Base-by-base conservation (phyloP, 257 asterid genomes). In the Solanum stenotomum region DNA sequence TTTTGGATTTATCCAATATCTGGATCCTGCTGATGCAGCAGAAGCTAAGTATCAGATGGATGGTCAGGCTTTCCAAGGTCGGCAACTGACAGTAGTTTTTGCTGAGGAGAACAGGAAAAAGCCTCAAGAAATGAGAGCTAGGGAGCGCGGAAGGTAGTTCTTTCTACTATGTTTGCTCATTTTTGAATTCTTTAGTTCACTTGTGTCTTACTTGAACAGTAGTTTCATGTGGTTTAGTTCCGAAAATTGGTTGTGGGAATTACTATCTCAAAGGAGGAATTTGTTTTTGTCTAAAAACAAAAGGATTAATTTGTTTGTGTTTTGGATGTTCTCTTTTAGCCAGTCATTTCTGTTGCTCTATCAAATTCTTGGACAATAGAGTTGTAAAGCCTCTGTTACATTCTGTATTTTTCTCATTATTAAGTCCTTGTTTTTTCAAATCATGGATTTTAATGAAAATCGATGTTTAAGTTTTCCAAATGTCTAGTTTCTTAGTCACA, bases 41-140 rank as follows among this genome's bases (percentile, higher is more conserved):
- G 99, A 97, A 61, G 98, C 98, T 59, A 96, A 97, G 85, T 94
- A 96, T 92, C 98, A 95, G 90, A 95, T 97, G 98, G 98, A 97
- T 88, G 99, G 99, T 65, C 94, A 92, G 87, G 86, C 89, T 87
- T 81, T 95, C 87, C 96, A 92, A 71, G 99, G 98, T 63, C 93
- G 99, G 79, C 98, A 95, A 89, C 94, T 97, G 89, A 95, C 98
- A 12, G 98, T 97, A 89, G 99, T 95, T 74, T 96, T 95, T 92
- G 98, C 98, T 23, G 99, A 96, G 91, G 99, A 96, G 91, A 97
- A 95, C 42, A 92, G 99, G 91, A 97, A 97, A 91, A 97, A 94
- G 83, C 98, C 98, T 14, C 87, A 91, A 84, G 98, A 96, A 87
- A 97, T 97, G 99, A 93, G 99, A 87, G 49, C 94, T 59, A 91